These are phyloP conservation scores for Fusarium nygamai DNA, from an alignment of 2,329 filamentous ascomycete species.

Conservation along the genomic window DNA sequence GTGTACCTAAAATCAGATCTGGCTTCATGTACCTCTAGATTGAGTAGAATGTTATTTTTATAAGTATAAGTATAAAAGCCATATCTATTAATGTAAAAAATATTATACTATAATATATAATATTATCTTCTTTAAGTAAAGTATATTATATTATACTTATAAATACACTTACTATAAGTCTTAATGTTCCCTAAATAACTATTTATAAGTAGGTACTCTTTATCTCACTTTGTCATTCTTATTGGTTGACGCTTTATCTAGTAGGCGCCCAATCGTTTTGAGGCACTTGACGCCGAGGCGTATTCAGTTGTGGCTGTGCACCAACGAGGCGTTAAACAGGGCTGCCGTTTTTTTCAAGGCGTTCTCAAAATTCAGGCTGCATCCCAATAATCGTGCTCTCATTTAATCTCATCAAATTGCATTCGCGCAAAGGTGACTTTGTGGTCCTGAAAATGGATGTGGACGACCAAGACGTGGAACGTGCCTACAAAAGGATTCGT, in stretches of 20 bases:
- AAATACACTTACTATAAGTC: no score
- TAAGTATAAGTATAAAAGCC: no score
- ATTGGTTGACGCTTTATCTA: not conserved
- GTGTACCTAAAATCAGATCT: rapidly evolving
- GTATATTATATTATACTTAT: no score
- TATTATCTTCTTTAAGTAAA: no score
- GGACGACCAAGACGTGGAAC: not conserved
- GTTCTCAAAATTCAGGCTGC: not conserved
- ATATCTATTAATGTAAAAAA: rapidly evolving
- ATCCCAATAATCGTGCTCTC: not conserved
- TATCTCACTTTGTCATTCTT: not conserved
- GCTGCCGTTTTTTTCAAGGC: not conserved
- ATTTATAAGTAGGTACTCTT: no score
- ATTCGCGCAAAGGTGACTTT: not conserved
- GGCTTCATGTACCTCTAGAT: no score
- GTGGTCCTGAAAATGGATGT: not conserved
- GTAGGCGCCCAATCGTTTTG: not conserved
- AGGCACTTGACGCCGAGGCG: not conserved
- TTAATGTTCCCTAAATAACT: no score
- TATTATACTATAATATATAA: no score
- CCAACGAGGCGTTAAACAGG: not conserved
- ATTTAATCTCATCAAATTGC: rapidly evolving
- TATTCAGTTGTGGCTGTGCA: not conserved
- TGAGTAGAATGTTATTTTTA: no score
- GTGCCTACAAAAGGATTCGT: not conserved